A percentile compares a stretch with the other conserved stretches of the same genome.
Evolutionary conservation across 768 basidiomycete species (phyloP).

Genomic region (Termitomyces sp.): DNA sequence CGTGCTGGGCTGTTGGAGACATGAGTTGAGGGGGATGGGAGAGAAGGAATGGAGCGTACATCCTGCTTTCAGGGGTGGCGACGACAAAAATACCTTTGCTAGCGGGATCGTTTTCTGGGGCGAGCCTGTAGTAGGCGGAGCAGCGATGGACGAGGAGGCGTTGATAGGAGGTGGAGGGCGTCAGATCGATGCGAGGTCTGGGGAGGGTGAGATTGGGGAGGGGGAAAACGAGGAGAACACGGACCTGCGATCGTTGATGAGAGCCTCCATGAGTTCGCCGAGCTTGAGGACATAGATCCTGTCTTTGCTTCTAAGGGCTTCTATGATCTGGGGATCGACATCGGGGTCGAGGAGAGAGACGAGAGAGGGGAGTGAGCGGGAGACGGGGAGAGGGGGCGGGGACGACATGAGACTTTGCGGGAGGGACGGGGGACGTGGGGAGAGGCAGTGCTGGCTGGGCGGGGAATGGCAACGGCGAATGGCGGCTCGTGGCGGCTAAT

Average conservation of each 20-base stretch:
- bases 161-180: constrained; percentile 76
- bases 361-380: constrained; percentile 6
- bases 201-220: neutral
- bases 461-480: too few species aligned
- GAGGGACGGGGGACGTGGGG: too few species aligned
- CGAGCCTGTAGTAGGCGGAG: constrained; percentile 74
- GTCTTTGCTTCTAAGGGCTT: constrained; percentile 86
- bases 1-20: constrained; percentile 55
- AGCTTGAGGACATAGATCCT: constrained; percentile 84
- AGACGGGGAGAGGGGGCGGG: neutral
- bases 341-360: constrained; percentile 32
- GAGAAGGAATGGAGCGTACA: constrained; percentile 47
- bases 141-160: constrained; percentile 84
- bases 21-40: constrained; percentile 9
- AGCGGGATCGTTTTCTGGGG: constrained; percentile 60
- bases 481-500: too few species aligned
- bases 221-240: constrained; percentile 21
- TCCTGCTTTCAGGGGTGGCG: constrained; percentile 61
- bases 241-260: constrained; percentile 73
- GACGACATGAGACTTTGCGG: neutral
- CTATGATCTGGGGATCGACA: constrained; percentile 76
- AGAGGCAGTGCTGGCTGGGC: neutral
- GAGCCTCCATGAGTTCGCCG: constrained; percentile 80
- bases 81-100: constrained; percentile 62
- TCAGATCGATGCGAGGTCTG: constrained; percentile 63